Percentiles rank a stretch among this genome's conserved stretches.
Evolutionary conservation across 305 asterid species (phyloP).

Genomic region (Fraxinus sp.): DNA sequence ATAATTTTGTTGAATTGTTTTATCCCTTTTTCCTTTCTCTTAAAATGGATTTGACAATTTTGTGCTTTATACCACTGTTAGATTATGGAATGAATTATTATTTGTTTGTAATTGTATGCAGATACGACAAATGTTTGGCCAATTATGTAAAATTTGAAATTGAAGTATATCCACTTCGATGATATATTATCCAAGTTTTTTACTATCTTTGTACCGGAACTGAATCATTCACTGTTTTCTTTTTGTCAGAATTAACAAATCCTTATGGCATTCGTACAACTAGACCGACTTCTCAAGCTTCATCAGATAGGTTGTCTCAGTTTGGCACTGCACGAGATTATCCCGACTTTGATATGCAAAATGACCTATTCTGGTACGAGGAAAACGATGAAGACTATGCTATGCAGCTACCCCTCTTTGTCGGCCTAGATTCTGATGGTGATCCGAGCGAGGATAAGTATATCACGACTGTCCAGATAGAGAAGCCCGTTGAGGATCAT

Average conservation of each 20-base stretch:
- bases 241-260: constrained; percentile 4
- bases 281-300: no score
- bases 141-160: not conserved
- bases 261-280: no score
- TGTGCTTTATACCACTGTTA: not conserved
- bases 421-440: constrained; percentile 40
- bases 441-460: constrained; percentile 84
- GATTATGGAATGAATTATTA: not conserved
- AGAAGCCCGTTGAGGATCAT: constrained; percentile 26
- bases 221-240: not conserved
- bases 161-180: not conserved
- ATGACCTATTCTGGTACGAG: no score
- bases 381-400: no score
- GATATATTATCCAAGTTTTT: no score
- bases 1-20: not conserved
- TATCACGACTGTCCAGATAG: constrained; percentile 48
- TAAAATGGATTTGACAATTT: not conserved
- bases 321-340: no score
- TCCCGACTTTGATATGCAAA: no score
- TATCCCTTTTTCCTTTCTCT: not conserved
- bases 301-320: no score
- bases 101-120: not conserved
- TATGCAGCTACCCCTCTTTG: constrained; percentile 39
- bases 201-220: no score
- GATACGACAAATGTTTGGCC: not conserved